A percentile compares a stretch with the other conserved stretches of the same genome.
phyloP scores from a whole-genome alignment of 345 rosid species.

The Geranium brycei region DNA sequence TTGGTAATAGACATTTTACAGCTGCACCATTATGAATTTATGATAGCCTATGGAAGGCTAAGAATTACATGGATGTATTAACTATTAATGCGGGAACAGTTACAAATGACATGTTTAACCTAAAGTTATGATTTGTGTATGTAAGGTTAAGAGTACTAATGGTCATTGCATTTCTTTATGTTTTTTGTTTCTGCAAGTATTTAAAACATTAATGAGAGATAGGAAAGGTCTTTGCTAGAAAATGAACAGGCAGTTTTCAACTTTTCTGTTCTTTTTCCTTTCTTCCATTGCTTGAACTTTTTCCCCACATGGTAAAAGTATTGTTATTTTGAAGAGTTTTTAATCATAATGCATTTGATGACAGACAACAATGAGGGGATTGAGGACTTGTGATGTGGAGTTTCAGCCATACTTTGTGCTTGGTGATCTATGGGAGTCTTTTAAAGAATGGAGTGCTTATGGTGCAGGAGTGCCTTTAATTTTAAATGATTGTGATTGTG shows the following conservation, averaged over 20 bases:
- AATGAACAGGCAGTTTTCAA: neutral
- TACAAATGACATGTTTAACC: neutral
- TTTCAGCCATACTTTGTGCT: conserved; percentile 43
- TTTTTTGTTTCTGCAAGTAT: too few relatives aligned
- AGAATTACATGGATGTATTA: neutral
- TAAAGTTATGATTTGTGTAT: too few relatives aligned
- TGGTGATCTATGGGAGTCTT: conserved; percentile 74
- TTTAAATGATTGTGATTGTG: conserved; percentile 47
- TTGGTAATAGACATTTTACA: neutral
- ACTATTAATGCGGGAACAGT: neutral
- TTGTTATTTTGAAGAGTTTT: neutral
- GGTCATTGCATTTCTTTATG: too few relatives aligned
- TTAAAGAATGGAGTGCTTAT: conserved; percentile 78
- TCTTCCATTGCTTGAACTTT: neutral
- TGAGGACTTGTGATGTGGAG: conserved; percentile 38
- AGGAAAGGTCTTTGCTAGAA: too few relatives aligned
- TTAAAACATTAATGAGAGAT: too few relatives aligned
- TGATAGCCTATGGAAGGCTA: neutral
- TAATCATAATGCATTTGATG: conserved; percentile 10
- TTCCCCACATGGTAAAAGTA: too few relatives aligned
- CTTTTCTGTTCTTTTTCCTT: too few relatives aligned
- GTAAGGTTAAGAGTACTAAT: too few relatives aligned
- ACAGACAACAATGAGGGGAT: conserved; percentile 32
- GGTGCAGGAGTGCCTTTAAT: conserved; percentile 74
- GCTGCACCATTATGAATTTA: neutral